These are phyloP conservation scores for Suhomyces vadensis DNA, from an alignment of 805 yeast genomes.

Conservation along the genomic window DNA sequence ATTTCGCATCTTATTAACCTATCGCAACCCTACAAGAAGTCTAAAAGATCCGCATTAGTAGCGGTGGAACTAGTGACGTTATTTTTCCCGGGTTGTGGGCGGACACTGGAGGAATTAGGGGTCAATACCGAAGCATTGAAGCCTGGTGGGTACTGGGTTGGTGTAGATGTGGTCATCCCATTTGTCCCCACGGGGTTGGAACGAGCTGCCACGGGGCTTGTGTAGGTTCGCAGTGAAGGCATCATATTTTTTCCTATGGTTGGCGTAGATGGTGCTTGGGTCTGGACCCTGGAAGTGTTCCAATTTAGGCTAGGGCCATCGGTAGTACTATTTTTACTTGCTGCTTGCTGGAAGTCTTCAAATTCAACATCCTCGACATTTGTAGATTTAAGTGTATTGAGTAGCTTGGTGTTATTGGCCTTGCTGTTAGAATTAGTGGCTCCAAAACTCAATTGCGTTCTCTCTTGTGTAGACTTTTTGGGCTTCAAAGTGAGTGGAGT, in stretches of 20 bases:
- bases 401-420: conserved; percentile 18
- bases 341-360: conserved; percentile 28
- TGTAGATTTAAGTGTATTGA: conserved; percentile 28
- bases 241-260: neutral
- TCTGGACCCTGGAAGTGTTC: conserved; percentile 11
- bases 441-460: conserved; percentile 23
- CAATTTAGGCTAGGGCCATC: conserved; percentile 15
- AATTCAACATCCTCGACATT: conserved; percentile 27
- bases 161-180: conserved; percentile 4
- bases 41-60: conserved; percentile 13
- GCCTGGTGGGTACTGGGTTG: conserved; percentile 32
- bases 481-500: conserved; percentile 9
- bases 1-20: too few relatives aligned
- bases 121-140: conserved; percentile 29
- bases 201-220: neutral
- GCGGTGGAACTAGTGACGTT: neutral
- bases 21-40: conserved; percentile 15
- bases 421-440: conserved; percentile 18
- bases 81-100: too few relatives aligned
- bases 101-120: conserved; percentile 22
- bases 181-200: neutral
- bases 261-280: conserved; percentile 5
- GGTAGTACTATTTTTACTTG: neutral
- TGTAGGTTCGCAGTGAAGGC: neutral
- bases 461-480: conserved; percentile 11